These are phyloP conservation scores for Chlamydomonas sphaeroides DNA, from an alignment of 139 green algal genomes.

Conservation along the genomic window DNA sequence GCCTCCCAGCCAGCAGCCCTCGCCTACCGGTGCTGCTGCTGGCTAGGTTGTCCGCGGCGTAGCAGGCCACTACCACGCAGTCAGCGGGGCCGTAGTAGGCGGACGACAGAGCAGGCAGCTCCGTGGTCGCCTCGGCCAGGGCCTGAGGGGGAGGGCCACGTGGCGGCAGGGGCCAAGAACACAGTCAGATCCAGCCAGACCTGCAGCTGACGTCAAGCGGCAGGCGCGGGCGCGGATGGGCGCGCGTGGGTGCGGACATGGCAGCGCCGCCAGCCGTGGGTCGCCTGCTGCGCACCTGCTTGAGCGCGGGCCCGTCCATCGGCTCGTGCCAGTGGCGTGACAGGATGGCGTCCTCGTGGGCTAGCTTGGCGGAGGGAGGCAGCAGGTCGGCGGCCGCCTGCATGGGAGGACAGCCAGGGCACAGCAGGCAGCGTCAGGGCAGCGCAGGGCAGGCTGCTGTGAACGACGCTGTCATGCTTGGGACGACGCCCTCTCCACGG, in stretches of 20 bases:
- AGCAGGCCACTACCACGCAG: constrained; percentile 48
- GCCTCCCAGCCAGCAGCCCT: neutral
- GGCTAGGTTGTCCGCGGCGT: constrained; percentile 44
- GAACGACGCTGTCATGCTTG: no score
- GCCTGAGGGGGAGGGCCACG: constrained; percentile 20
- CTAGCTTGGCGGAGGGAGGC: constrained; percentile 43
- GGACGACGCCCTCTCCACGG: no score
- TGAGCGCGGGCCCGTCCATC: constrained; percentile 44
- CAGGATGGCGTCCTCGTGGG: constrained; percentile 54
- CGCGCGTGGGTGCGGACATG: no score
- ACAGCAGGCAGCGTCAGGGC: no score
- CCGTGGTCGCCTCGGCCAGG: constrained; percentile 41
- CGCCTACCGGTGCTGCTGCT: neutral
- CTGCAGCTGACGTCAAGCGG: no score
- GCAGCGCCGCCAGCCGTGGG: no score
- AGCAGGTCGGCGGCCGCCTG: constrained; percentile 53
- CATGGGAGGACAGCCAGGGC: no score
- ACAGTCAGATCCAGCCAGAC: no score
- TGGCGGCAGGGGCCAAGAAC: neutral
- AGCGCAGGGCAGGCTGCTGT: neutral
- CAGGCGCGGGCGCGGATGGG: no score
- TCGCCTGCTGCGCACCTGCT: constrained; percentile 38
- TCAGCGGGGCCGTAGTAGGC: constrained; percentile 36
- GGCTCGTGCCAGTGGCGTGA: constrained; percentile 46
- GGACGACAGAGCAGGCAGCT: constrained; percentile 43